Base-by-base conservation (phyloP, 495 filamentous ascomycete genomes). In the Penicillium waksmanii region DNA sequence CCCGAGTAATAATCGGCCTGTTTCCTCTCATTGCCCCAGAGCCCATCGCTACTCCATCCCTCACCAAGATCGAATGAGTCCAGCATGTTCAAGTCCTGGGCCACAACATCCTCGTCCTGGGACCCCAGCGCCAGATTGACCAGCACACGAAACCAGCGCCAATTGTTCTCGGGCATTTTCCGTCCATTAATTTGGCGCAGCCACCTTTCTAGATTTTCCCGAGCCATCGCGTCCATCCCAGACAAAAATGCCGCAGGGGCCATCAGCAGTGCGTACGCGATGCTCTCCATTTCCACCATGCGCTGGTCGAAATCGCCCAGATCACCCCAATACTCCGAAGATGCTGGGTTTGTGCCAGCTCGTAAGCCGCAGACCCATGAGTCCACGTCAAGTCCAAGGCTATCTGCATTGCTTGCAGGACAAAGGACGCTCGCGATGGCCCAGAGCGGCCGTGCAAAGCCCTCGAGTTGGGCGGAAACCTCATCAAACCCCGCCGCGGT, bases 251-350 rank as follows among this genome's bases (percentile, higher is more conserved):
- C 12, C 15, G 0, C 36, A 38, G 36, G 36, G 36, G 36, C 36
- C 5, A 38, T 38, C 12, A 38, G 36, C 36, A 38, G 36, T 12
- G 36, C 36, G 15, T 38, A 38, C 36, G 36, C 12, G 11, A 38
- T 38, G 36, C 36, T 38, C 36, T 38, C 36, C 36, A 38, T 49
- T 38, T 38, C 36, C 36, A 38, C 57, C 48, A 53, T 52, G 6
- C 56, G 56, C 56, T 59, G 56, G 35, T 58, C 56, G 3, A 46
- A 46, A 33, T 59, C 50, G 6, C 27, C 49, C 9, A 59, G 9
- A 21, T 46, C 49, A 17, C 56, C 56, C 50, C 50, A 56, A 21
- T 56, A 56, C 19, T 56, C 54, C 18, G 54, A 25, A 25, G 15
- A 40, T 31, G 44, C 33, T 50, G 54, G 54, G 54, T 50, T 40